A percentile compares a stretch with the other conserved stretches of the same genome.
phyloP scores from a whole-genome alignment of 805 yeast genomes.

The Suhomyces tanzawaensis region DNA sequence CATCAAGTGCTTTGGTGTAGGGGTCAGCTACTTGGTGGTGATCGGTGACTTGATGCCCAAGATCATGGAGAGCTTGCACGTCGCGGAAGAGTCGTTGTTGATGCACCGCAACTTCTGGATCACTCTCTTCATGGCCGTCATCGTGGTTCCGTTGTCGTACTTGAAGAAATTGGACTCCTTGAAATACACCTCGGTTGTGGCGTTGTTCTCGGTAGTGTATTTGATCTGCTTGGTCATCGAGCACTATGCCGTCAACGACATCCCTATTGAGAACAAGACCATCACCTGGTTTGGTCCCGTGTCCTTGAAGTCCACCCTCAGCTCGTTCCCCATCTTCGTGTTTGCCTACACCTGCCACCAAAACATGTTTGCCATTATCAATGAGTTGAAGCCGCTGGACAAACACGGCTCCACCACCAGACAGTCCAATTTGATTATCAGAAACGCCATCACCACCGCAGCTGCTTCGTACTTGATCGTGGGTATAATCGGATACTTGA shows the following conservation, averaged over 20 bases:
- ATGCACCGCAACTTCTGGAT: constrained; percentile 53
- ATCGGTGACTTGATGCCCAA: constrained; percentile 77
- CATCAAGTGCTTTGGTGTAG: constrained; percentile 78
- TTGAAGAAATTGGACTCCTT: constrained; percentile 64
- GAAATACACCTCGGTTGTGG: constrained; percentile 69
- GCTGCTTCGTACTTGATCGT: constrained; percentile 58
- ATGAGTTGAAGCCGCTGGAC: constrained; percentile 52
- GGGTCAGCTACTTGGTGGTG: constrained; percentile 65
- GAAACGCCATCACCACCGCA: constrained; percentile 55
- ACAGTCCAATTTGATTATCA: constrained; percentile 48
- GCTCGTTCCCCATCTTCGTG: constrained; percentile 71
- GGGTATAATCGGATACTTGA: constrained; percentile 67
- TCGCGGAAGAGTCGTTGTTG: constrained; percentile 19
- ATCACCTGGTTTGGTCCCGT: constrained; percentile 41
- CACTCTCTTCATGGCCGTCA: constrained; percentile 43
- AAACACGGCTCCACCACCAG: constrained; percentile 39
- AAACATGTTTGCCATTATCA: constrained; percentile 73
- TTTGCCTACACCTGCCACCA: constrained; percentile 84
- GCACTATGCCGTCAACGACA: constrained; percentile 39
- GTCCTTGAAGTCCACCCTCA: constrained; percentile 39
- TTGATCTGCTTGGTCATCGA: constrained; percentile 53
- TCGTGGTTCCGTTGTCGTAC: constrained; percentile 64
- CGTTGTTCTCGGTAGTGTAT: constrained; percentile 64
- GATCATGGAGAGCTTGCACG: constrained; percentile 40
- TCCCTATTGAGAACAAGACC: constrained; percentile 13